These are phyloP conservation scores for Aspergillus coremiiformis DNA, from an alignment of 495 filamentous ascomycete species.

Conservation along the genomic window DNA sequence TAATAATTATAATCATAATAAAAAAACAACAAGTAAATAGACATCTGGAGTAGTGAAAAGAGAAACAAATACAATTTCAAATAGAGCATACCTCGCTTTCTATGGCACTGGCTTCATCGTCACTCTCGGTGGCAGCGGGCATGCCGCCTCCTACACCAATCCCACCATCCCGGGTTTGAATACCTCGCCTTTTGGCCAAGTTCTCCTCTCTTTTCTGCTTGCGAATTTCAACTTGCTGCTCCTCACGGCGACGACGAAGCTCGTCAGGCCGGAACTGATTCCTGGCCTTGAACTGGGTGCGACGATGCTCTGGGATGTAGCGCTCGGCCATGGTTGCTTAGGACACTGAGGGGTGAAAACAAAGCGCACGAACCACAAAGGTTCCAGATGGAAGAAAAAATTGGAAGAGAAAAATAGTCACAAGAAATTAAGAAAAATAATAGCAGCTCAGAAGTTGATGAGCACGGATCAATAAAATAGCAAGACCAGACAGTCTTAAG, in stretches of 20 bases:
- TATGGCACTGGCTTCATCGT: constrained; percentile 89
- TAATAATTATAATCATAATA: too few relatives aligned
- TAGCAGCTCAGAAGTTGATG: constrained; percentile 7
- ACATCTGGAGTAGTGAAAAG: constrained; percentile 1
- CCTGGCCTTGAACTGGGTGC: constrained; percentile 98
- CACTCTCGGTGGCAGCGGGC: constrained; percentile 86
- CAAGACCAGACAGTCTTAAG: constrained; percentile 6
- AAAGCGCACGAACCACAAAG: constrained; percentile 25
- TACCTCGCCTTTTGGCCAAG: constrained; percentile 94
- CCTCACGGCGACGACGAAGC: constrained; percentile 95
- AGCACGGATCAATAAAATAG: constrained; percentile 10
- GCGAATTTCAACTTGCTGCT: constrained; percentile 97
- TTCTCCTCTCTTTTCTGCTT: constrained; percentile 98
- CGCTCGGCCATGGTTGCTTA: constrained; percentile 80
- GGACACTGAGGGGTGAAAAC: constrained; percentile 31
- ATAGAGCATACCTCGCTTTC: constrained; percentile 82
- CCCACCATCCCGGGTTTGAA: constrained; percentile 62
- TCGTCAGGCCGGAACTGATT: constrained; percentile 98
- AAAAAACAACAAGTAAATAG: constrained; percentile 4
- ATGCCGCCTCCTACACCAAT: constrained; percentile 76
- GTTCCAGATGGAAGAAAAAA: constrained; percentile 22
- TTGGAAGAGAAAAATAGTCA: constrained; percentile 25
- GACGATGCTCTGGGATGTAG: constrained; percentile 98
- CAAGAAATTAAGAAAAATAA: constrained; percentile 16
- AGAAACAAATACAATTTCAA: constrained; percentile 2